A percentile compares a stretch with the other conserved stretches of the same genome.
These are phyloP conservation scores for Ajuga chamaepitys DNA, from an alignment of 257 asterid species.

Conservation along the genomic window DNA sequence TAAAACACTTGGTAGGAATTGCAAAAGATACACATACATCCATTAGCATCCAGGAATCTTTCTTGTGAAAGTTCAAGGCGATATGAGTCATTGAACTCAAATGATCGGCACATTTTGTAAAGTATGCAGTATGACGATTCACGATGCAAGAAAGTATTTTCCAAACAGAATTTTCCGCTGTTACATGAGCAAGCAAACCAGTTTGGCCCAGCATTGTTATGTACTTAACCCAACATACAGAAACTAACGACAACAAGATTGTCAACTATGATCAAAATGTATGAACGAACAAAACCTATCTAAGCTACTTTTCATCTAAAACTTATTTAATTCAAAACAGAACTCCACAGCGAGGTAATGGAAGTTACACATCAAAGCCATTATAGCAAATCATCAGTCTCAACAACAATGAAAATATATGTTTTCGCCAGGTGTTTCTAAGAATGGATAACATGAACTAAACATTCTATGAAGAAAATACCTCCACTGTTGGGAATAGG, in stretches of 20 bases:
- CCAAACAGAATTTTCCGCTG: neutral
- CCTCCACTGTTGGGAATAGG: conserved; percentile 71
- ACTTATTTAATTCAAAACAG: neutral
- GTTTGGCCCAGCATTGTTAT: neutral
- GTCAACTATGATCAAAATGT: neutral
- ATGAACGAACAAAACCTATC: neutral
- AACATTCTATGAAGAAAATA: conserved; percentile 17
- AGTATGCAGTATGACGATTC: neutral
- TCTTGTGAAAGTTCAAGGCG: neutral
- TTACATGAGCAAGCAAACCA: neutral
- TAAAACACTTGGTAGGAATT: neutral
- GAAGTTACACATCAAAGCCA: neutral
- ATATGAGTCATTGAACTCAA: neutral
- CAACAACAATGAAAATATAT: neutral
- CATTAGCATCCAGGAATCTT: neutral
- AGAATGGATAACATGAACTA: neutral
- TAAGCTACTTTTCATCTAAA: neutral
- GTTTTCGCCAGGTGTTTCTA: neutral
- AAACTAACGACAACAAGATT: neutral
- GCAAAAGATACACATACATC: neutral
- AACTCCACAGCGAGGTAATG: neutral
- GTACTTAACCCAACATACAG: conserved; percentile 11
- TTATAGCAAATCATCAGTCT: neutral
- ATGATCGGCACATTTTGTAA: neutral
- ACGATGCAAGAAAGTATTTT: neutral